Evolutionary conservation across 805 yeast species (phyloP).

Genomic region (Candida andamanensis): DNA sequence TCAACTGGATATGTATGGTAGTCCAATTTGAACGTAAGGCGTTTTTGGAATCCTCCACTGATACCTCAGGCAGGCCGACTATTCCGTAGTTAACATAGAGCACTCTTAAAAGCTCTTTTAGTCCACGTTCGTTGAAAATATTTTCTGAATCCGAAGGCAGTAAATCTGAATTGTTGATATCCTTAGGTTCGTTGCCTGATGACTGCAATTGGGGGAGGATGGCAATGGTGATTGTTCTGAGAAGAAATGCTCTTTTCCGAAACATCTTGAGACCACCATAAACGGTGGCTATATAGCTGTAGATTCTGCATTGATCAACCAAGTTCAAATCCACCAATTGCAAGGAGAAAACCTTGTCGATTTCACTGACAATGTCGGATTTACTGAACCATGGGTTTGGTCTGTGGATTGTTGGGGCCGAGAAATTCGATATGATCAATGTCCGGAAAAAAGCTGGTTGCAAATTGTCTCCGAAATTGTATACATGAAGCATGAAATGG

Average conservation of each 20-base stretch:
- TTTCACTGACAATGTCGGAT: constrained; percentile 38
- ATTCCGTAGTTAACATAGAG: constrained; percentile 54
- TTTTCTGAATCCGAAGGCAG: neutral
- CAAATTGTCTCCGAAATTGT: constrained; percentile 43
- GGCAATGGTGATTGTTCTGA: constrained; percentile 56
- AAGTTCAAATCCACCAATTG: constrained; percentile 36
- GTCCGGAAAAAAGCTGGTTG: constrained; percentile 39
- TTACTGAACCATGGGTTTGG: constrained; percentile 18
- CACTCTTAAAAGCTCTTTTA: constrained; percentile 6
- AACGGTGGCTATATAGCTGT: constrained; percentile 59
- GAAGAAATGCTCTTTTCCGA: constrained; percentile 66
- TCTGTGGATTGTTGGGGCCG: constrained; percentile 1
- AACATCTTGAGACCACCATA: constrained; percentile 55
- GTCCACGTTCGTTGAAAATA: too few species aligned
- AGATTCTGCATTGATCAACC: constrained; percentile 55
- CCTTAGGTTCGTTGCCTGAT: neutral
- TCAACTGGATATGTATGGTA: constrained; percentile 49
- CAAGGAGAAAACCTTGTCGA: constrained; percentile 31
- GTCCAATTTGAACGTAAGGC: constrained; percentile 41
- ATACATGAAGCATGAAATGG: constrained; percentile 52
- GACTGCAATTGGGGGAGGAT: constrained; percentile 4
- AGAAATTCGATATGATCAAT: constrained; percentile 37
- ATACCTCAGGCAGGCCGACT: constrained; percentile 28
- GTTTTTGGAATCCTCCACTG: constrained; percentile 14
- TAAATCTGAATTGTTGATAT: constrained; percentile 2